A percentile compares a stretch with the other conserved stretches of the same genome.
These are phyloP conservation scores for Acacia confusa DNA, from an alignment of 306 rosid species.

Conservation along the genomic window DNA sequence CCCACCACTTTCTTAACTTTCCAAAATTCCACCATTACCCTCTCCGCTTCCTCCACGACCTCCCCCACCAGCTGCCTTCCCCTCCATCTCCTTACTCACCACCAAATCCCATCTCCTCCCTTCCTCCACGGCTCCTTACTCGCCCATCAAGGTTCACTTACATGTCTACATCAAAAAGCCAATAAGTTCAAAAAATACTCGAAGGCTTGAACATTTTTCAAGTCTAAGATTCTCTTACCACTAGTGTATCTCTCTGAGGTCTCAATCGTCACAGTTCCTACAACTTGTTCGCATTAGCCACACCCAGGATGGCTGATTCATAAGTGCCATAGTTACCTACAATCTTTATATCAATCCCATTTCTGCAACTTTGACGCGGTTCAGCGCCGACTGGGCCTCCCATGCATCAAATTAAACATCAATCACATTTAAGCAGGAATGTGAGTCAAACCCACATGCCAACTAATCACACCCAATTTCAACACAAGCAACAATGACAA, in stretches of 20 bases:
- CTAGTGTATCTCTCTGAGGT: slow-evolving; percentile 66
- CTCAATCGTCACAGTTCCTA: slow-evolving; percentile 64
- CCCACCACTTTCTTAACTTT: too few species aligned
- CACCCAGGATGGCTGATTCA: slow-evolving; percentile 75
- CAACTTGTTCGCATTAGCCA: slow-evolving; percentile 57
- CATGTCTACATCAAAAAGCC: neutral
- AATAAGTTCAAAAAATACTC: neutral
- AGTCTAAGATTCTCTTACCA: slow-evolving; percentile 39
- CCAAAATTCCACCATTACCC: too few species aligned
- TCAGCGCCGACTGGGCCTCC: slow-evolving; percentile 49
- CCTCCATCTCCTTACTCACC: too few species aligned
- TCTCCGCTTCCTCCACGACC: too few species aligned
- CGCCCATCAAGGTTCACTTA: neutral
- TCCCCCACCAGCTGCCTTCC: too few species aligned
- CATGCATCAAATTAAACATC: slow-evolving; percentile 78
- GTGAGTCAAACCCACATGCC: slow-evolving; percentile 90
- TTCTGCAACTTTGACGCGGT: slow-evolving; percentile 53
- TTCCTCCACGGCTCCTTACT: neutral
- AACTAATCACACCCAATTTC: slow-evolving; percentile 72
- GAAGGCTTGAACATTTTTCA: neutral
- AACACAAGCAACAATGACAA: slow-evolving; percentile 70
- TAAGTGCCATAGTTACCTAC: slow-evolving; percentile 75
- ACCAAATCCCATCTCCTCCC: too few species aligned
- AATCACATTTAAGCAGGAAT: slow-evolving; percentile 83
- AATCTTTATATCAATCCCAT: slow-evolving; percentile 61